Conservation (phyloP, 768 basidiomycete genomes). For the Lactarius tabidus region DNA sequence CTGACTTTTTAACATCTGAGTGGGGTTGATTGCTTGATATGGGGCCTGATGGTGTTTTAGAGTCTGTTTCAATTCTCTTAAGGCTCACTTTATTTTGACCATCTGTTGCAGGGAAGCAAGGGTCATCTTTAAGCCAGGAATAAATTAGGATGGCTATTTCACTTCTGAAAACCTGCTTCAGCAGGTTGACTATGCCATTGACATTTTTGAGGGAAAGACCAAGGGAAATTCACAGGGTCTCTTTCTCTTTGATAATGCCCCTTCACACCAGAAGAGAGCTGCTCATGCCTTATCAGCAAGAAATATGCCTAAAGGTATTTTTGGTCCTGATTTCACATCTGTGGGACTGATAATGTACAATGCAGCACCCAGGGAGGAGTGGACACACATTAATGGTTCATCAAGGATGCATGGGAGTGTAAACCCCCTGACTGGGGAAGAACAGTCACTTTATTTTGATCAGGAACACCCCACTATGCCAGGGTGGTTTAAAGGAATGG, state of each 20-base stretch:
- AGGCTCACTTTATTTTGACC: neutral
- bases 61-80: slow-evolving; percentile 19
- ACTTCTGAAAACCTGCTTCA: slow-evolving; percentile 29
- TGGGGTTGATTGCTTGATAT: slow-evolving; percentile 29
- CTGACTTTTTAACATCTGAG: slow-evolving; percentile 35
- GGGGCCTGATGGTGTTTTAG: slow-evolving; percentile 17
- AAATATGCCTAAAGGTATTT: too few species aligned
- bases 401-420: too few species aligned
- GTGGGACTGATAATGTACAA: too few species aligned
- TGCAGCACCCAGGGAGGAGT: too few species aligned
- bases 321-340: too few species aligned
- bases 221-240: slow-evolving; percentile 28
- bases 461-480: neutral
- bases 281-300: slow-evolving; percentile 6
- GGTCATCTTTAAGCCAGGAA: slow-evolving; percentile 33
- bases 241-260: slow-evolving; percentile 34
- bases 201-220: slow-evolving; percentile 33
- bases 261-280: slow-evolving; percentile 29
- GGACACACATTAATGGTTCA: too few species aligned
- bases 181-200: slow-evolving; percentile 31
- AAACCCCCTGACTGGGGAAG: too few species aligned
- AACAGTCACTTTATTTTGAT: neutral
- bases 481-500: slow-evolving; percentile 8
- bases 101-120: slow-evolving; percentile 25
- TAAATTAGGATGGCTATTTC: slow-evolving; percentile 35